phyloP scores from a whole-genome alignment of 257 asterid species.

The Parsonsia alboflavescens region DNA sequence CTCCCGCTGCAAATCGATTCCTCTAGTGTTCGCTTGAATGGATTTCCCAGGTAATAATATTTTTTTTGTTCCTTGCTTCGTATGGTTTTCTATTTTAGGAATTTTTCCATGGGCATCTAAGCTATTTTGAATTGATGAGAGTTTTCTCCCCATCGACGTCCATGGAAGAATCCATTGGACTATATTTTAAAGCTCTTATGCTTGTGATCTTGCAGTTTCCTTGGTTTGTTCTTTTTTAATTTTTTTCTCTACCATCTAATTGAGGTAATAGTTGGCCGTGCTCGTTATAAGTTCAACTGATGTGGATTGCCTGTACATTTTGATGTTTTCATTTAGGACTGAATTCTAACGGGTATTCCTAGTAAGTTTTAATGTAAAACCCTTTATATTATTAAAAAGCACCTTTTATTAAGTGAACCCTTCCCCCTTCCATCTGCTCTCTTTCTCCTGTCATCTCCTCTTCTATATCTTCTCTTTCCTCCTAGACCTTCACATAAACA shows the following conservation, averaged over 20 bases:
- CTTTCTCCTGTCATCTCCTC: no score
- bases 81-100: background rate
- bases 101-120: background rate
- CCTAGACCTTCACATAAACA: no score
- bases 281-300: background rate
- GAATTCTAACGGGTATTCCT: no score
- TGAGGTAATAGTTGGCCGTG: background rate
- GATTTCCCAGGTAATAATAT: background rate
- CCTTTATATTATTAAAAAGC: no score
- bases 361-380: no score
- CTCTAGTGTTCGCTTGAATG: background rate
- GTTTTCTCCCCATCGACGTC: background rate
- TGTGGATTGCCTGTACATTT: background rate
- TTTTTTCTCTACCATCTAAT: background rate
- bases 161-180: background rate
- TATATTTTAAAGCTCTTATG: background rate
- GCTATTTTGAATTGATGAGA: background rate
- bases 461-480: no score
- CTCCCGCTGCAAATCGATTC: background rate
- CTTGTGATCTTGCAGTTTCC: background rate
- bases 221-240: background rate
- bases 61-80: background rate
- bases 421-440: no score
- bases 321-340: no score
- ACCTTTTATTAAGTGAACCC: no score